These are phyloP conservation scores for Lactarius tabidus DNA, from an alignment of 768 basidiomycete species.

Conservation along the genomic window DNA sequence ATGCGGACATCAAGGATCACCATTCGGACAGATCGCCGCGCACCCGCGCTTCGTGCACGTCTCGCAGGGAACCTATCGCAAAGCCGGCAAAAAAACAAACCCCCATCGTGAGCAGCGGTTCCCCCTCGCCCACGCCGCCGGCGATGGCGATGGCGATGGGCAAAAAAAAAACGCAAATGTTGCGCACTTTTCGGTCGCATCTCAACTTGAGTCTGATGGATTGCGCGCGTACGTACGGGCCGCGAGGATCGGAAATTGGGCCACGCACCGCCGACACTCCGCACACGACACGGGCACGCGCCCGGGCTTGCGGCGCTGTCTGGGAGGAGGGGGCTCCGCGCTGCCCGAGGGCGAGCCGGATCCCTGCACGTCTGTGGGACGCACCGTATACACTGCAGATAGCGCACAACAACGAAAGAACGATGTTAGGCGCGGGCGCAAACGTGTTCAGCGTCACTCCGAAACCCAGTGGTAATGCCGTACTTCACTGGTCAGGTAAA, in stretches of 20 bases:
- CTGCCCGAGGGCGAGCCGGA: conserved; percentile 12
- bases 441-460: neutral
- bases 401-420: neutral
- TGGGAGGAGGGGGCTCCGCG: conserved; percentile 9
- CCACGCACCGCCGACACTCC: conserved; percentile 38
- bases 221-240: neutral
- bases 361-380: neutral
- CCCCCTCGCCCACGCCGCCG: neutral
- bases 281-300: conserved; percentile 33
- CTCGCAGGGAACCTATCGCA: conserved; percentile 64
- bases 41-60: conserved; percentile 75
- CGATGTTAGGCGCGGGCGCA: neutral
- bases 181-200: conserved; percentile 59
- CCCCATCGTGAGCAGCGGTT: neutral
- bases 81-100: too few relatives aligned
- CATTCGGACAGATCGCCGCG: conserved; percentile 72
- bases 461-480: neutral
- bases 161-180: neutral
- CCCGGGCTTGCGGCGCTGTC: conserved; percentile 27
- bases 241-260: neutral
- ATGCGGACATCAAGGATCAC: conserved; percentile 34
- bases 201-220: conserved; percentile 52
- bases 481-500: neutral
- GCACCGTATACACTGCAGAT: conserved; percentile 2
- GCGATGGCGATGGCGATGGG: neutral